A percentile compares a stretch with the other conserved stretches of the same genome.
Evolutionary conservation across 345 rosid species (phyloP).

Genomic region (Ceriops decandra): DNA sequence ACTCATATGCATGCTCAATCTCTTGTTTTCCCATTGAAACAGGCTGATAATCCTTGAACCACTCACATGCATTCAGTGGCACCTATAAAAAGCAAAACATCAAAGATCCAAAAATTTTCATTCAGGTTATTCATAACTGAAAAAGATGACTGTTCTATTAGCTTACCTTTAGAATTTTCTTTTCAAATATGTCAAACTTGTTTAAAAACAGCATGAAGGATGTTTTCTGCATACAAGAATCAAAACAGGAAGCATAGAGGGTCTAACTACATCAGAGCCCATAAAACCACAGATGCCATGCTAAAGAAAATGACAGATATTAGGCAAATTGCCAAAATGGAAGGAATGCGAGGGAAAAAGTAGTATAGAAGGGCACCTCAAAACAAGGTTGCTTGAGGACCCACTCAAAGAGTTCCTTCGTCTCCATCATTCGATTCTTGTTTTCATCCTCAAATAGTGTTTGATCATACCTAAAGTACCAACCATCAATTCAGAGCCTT

Average conservation of each 20-base stretch:
- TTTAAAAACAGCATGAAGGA: constrained; percentile 95
- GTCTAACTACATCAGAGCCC: neutral
- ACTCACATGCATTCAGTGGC: constrained; percentile 77
- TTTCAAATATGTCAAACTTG: constrained; percentile 96
- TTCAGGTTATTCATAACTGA: neutral
- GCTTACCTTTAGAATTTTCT: constrained; percentile 80
- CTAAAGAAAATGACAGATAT: no score
- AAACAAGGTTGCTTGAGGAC: constrained; percentile 97
- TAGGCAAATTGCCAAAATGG: no score
- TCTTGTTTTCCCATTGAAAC: constrained; percentile 88
- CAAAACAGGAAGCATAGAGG: neutral
- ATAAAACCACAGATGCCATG: no score
- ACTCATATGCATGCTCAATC: constrained; percentile 95
- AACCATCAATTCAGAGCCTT: neutral
- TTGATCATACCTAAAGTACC: constrained; percentile 75
- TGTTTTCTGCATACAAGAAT: constrained; percentile 68
- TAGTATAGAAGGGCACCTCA: constrained; percentile 47
- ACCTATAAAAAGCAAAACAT: constrained; percentile 44
- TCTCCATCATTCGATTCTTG: constrained; percentile 90
- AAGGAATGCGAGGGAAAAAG: neutral
- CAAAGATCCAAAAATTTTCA: constrained; percentile 5
- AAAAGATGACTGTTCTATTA: neutral
- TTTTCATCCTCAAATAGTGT: constrained; percentile 87
- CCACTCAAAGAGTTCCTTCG: constrained; percentile 94
- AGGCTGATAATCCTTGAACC: constrained; percentile 96